These are phyloP conservation scores for Eremomyces bilateralis DNA, from an alignment of 495 filamentous ascomycete genomes.

Conservation along the genomic window DNA sequence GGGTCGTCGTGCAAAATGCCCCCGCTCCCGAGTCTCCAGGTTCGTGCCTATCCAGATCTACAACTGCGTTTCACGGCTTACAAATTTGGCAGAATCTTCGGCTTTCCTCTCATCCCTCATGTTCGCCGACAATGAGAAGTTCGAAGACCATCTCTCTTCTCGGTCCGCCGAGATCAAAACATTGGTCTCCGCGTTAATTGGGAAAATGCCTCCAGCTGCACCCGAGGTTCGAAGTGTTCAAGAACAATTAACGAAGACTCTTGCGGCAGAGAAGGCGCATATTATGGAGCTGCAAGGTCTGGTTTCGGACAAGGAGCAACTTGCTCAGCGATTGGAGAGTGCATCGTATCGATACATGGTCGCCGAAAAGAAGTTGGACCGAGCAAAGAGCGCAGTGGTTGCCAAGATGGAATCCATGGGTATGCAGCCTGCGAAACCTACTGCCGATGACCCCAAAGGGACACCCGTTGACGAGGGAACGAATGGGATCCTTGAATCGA, in stretches of 20 bases:
- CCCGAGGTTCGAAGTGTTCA: constrained; percentile 54
- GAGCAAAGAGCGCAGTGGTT: constrained; percentile 68
- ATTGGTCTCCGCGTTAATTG: constrained; percentile 33
- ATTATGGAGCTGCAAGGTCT: constrained; percentile 55
- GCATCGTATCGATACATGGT: constrained; percentile 82
- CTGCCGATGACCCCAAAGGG: constrained; percentile 3
- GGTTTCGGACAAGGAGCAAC: constrained; percentile 55
- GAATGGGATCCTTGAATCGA: constrained; percentile 29
- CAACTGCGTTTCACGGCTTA: neutral
- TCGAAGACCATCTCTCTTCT: constrained; percentile 51
- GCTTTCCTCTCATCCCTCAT: constrained; percentile 38
- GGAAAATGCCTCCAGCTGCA: constrained; percentile 21
- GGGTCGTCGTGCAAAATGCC: constrained; percentile 13
- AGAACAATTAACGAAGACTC: constrained; percentile 42
- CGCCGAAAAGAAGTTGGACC: constrained; percentile 82
- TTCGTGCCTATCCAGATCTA: neutral
- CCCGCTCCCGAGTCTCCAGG: constrained; percentile 8
- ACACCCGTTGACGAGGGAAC: constrained; percentile 22
- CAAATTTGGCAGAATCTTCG: no score
- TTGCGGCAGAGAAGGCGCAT: constrained; percentile 64
- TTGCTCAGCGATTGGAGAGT: constrained; percentile 61
- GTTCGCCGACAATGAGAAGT: constrained; percentile 45
- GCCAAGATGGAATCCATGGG: constrained; percentile 47
- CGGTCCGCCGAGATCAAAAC: constrained; percentile 39
- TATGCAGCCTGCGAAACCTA: neutral